Conservation (phyloP, 108 stramenopile genomes). For the Cylindrotheca fusiformis region DNA sequence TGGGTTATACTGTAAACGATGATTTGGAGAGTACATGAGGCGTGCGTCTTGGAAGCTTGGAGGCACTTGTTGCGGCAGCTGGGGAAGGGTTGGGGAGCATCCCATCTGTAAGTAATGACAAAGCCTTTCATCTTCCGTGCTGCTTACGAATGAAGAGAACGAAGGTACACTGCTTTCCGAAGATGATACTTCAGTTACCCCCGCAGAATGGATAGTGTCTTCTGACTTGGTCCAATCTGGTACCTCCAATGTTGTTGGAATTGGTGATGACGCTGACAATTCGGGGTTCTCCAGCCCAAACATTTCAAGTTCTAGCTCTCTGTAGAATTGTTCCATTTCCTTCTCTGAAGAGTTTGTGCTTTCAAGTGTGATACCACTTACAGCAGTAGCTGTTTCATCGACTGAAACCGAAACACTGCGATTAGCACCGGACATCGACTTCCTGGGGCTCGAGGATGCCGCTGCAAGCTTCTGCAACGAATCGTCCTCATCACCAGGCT, state of each 20-base stretch:
- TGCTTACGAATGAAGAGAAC: too few relatives aligned
- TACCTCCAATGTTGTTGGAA: too few relatives aligned
- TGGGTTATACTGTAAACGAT: not conserved
- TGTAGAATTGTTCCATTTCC: slow-evolving; percentile 30
- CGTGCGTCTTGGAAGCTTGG: not conserved
- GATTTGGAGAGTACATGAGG: not conserved
- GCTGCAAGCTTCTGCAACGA: not conserved
- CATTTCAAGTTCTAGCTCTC: slow-evolving; percentile 29
- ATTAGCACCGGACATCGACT: not conserved
- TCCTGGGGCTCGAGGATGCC: not conserved
- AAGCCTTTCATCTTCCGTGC: too few relatives aligned
- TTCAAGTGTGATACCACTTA: slow-evolving; percentile 18
- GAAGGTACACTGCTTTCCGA: too few relatives aligned
- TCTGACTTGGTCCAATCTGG: too few relatives aligned
- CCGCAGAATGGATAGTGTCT: too few relatives aligned
- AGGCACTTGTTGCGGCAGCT: not conserved
- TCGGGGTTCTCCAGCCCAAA: slow-evolving; percentile 25
- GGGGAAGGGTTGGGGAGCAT: not conserved
- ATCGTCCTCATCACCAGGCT: not conserved
- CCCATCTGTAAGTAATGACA: too few relatives aligned
- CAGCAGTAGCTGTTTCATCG: slow-evolving; percentile 1
- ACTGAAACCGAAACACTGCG: not conserved
- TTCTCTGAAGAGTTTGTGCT: slow-evolving; percentile 13
- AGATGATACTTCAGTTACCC: too few relatives aligned
- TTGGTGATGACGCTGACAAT: too few relatives aligned